Evolutionary conservation across 1,284 basidiomycete genomes (phyloP).

Genomic region (Ustilago shanxiensis): DNA sequence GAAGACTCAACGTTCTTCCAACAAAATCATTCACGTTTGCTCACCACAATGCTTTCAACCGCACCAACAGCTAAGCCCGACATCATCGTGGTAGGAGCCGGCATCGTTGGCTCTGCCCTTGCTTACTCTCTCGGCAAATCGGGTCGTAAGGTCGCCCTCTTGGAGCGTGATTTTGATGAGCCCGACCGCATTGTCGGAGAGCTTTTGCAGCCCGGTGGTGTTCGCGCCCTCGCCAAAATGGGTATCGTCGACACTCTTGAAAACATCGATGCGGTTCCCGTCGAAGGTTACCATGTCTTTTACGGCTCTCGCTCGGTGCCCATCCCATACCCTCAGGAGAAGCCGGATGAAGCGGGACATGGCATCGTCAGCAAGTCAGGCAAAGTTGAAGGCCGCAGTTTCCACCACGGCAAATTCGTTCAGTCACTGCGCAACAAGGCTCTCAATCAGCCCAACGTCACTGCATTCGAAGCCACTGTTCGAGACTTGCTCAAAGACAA

Average conservation of each 20-base stretch:
- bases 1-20: slow-evolving; percentile 7
- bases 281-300: slow-evolving; percentile 88
- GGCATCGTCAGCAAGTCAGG: slow-evolving; percentile 60
- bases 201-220: slow-evolving; percentile 93
- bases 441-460: slow-evolving; percentile 67
- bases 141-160: slow-evolving; percentile 72
- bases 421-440: slow-evolving; percentile 82
- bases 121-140: slow-evolving; percentile 65
- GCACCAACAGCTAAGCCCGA: slow-evolving; percentile 29
- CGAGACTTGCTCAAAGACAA: slow-evolving; percentile 56
- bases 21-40: not conserved
- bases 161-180: slow-evolving; percentile 81
- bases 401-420: slow-evolving; percentile 96
- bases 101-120: slow-evolving; percentile 66
- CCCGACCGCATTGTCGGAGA: slow-evolving; percentile 98
- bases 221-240: slow-evolving; percentile 80
- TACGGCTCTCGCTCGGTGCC: slow-evolving; percentile 77
- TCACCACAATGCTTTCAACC: slow-evolving; percentile 15
- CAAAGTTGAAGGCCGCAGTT: slow-evolving; percentile 78
- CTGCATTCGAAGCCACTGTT: slow-evolving; percentile 59
- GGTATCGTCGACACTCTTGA: slow-evolving; percentile 81
- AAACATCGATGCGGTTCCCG: slow-evolving; percentile 87
- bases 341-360: slow-evolving; percentile 43
- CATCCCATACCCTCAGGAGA: slow-evolving; percentile 84
- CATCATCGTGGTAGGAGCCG: slow-evolving; percentile 67